These are phyloP conservation scores for Monosiga brevicollis DNA, from an alignment of 78 protist genomes.

Conservation along the genomic window DNA sequence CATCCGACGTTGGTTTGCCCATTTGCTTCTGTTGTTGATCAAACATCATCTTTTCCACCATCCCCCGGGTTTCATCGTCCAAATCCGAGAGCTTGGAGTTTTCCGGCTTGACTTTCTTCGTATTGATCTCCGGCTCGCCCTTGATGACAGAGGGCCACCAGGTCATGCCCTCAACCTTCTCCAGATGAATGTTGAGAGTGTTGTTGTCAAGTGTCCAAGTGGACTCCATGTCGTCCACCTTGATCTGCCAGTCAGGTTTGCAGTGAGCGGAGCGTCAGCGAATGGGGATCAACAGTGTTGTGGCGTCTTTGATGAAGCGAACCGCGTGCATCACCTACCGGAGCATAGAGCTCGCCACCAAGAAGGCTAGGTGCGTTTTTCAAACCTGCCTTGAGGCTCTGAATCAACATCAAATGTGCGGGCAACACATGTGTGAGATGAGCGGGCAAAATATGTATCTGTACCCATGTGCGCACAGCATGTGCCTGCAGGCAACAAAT, in stretches of 20 bases:
- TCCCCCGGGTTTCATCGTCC: conserved; percentile 50
- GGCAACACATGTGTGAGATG: too few relatives aligned
- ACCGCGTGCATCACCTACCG: too few relatives aligned
- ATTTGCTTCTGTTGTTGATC: conserved; percentile 59
- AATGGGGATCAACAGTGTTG: neutral
- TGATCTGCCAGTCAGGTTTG: conserved; percentile 22
- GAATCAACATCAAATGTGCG: too few relatives aligned
- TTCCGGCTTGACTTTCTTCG: conserved; percentile 46
- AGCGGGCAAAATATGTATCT: neutral
- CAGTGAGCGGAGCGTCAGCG: neutral
- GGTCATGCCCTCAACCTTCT: conserved; percentile 31
- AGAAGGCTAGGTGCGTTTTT: too few relatives aligned
- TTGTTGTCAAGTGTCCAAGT: conserved; percentile 48
- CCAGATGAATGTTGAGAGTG: neutral
- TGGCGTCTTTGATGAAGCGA: neutral
- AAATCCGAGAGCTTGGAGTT: conserved; percentile 50
- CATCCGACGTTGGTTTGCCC: conserved; percentile 63
- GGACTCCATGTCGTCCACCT: conserved; percentile 31
- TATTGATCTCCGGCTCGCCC: conserved; percentile 43
- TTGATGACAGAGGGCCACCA: conserved; percentile 59
- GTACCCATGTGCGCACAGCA: neutral
- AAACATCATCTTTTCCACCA: conserved; percentile 76
- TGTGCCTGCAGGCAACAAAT: neutral
- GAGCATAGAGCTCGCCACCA: too few relatives aligned
- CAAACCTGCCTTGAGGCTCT: too few relatives aligned